Percentiles rank a stretch among this genome's conserved stretches.
Conservation (phyloP, 805 yeast genomes). For the Candida glaebosa region DNA sequence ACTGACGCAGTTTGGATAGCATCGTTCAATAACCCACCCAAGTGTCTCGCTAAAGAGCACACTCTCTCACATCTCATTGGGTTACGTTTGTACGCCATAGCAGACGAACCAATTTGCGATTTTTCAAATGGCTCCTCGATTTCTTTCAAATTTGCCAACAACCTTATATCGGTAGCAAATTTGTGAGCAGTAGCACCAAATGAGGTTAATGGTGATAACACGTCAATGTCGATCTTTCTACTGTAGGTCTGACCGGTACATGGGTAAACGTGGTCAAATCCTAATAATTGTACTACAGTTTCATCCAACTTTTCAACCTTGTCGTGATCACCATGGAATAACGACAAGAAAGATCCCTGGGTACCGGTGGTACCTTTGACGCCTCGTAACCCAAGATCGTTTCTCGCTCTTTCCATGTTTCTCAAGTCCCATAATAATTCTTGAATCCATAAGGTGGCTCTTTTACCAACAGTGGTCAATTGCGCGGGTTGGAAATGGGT, state of each 20-base stretch:
- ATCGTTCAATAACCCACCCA: conserved; percentile 87
- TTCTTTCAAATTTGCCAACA: conserved; percentile 95
- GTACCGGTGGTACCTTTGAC: conserved; percentile 99
- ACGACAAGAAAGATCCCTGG: conserved; percentile 91
- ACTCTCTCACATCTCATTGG: conserved; percentile 99
- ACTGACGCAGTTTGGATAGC: conserved; percentile 96
- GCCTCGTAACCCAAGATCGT: conserved; percentile 94
- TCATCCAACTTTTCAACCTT: conserved; percentile 91
- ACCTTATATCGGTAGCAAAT: conserved; percentile 94
- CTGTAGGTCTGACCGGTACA: conserved; percentile 99
- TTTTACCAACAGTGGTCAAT: conserved; percentile 96
- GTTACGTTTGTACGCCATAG: conserved; percentile 99
- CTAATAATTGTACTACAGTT: conserved; percentile 87
- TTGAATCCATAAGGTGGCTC: conserved; percentile 97
- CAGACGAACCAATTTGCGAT: conserved; percentile 96
- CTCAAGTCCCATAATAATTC: conserved; percentile 97
- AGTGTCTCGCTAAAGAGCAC: conserved; percentile 95
- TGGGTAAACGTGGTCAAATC: conserved; percentile 94
- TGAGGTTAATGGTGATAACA: conserved; percentile 86
- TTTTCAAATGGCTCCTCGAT: conserved; percentile 98
- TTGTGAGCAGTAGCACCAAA: conserved; percentile 96
- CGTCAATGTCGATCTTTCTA: conserved; percentile 95
- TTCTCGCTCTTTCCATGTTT: conserved; percentile 92
- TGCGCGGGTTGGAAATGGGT: conserved; percentile 99
- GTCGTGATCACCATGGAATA: conserved; percentile 96